phyloP scores from a whole-genome alignment of 2,329 filamentous ascomycete species.

The Dendrostoma leiphaemia region DNA sequence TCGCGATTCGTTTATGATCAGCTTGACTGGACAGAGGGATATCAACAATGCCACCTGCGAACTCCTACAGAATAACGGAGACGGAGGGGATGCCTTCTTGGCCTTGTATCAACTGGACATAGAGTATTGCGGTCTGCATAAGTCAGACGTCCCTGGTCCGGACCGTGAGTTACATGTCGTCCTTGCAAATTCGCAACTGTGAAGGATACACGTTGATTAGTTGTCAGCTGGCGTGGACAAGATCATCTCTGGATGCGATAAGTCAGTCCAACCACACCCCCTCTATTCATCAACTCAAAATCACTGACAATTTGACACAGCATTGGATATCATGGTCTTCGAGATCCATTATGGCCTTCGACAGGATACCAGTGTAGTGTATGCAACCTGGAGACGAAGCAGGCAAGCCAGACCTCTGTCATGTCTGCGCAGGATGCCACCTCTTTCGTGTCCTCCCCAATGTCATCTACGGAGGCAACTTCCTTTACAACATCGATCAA shows the following conservation, averaged over 20 bases:
- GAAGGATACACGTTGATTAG: constrained; percentile 19
- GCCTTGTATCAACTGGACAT: constrained; percentile 52
- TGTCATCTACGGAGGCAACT: neutral
- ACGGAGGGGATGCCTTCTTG: constrained; percentile 30
- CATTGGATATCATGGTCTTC: constrained; percentile 27
- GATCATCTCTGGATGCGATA: constrained; percentile 50
- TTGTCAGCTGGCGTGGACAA: constrained; percentile 47
- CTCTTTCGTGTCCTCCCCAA: neutral
- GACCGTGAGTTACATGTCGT: constrained; percentile 41
- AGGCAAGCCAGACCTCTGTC: neutral
- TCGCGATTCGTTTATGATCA: constrained; percentile 8
- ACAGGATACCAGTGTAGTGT: constrained; percentile 26
- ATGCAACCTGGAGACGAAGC: constrained; percentile 5
- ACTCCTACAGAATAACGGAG: constrained; percentile 1
- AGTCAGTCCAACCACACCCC: constrained; percentile 34
- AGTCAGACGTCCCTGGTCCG: constrained; percentile 28
- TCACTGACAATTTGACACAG: constrained; percentile 21
- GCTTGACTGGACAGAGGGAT: neutral
- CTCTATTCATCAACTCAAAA: neutral
- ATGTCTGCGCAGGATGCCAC: neutral
- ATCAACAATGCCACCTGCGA: constrained; percentile 9
- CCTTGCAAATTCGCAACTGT: too few species aligned
- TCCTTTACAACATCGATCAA: neutral
- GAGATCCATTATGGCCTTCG: constrained; percentile 36
- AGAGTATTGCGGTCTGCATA: constrained; percentile 45